Base-by-base conservation (phyloP, 2,329 filamentous ascomycete genomes). In the Aspergillus fumigatiaffinis region DNA sequence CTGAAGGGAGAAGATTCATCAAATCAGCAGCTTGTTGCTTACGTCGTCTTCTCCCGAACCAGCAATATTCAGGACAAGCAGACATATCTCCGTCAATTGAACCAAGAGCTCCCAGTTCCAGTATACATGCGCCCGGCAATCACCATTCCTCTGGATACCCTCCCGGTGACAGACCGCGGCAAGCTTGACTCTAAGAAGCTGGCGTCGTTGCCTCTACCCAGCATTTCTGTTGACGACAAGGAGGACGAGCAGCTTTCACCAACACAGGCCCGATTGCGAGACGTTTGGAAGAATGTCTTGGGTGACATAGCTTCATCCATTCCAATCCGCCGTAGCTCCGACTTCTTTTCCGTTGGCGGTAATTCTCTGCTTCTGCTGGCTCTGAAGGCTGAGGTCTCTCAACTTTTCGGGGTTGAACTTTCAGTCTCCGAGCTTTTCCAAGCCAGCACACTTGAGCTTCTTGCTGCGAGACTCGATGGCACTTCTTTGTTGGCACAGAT, bases 381-480 rank as follows among this genome's bases (percentile, higher is more conserved):
- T 17, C 71, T 84, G 0, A 73, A 76, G 53, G 52, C 60, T 0
- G 54, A 55, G 0, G 73, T 83, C 29, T 60, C 61, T 1, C 52
- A 69, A 1, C 35, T 35, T 0, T 76, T 81, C 52, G 54, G 61
- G 0, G 64, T 73, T 5, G 50, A 46, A 1, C 8, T 79, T 0
- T 59, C 63, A 0, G 63, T 82, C 0, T n/a, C 64, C 1, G 60
- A 78, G 0, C 65, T 83, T 0, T 73, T 79, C 47, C 60, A 71
- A 3, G 55, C 64, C 1, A 76, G 68, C 56, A 77, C 74, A 0
- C 67, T 82, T 1, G 63, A 64, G 0, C 47, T 42, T 1, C 80
- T 83, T 77, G 74, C 78, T 1, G 54, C 56, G 3, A 55, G 60
- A 17, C 66, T 79, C 46, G 56, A 63, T 52, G 47, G 60, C 52